Base-by-base conservation (phyloP, 768 basidiomycete species). In the Sarcomyxa edulis region DNA sequence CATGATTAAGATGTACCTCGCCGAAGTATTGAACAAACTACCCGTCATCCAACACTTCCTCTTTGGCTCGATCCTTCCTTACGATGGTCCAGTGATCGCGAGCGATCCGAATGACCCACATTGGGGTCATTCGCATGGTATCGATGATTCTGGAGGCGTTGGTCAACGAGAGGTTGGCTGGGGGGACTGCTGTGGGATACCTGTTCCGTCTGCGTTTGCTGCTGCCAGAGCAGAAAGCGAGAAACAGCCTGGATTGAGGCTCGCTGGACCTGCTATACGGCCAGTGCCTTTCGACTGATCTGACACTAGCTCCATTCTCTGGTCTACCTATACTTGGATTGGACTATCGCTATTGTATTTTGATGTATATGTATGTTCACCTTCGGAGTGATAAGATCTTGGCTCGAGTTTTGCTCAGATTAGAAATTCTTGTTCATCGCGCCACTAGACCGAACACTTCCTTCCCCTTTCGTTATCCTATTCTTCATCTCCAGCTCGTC, bases 1-100 rank as follows among this genome's bases (percentile, higher is more conserved):
- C 3, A 96, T 99, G 91, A 72, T 88, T 61, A 99, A 97, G 60
- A 98, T 99, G 95, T 98, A 94, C 65, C 71, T 72, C 30, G 94
- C 91, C 25, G 94, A 99, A 59, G 95, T 99, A 1, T 71, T 98
- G 8, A 86, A 84, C 42, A 97, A 97, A 53, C 80, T 98, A 2
- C 95, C 96, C 2, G 92, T 99, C 40, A 77, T 90, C 25, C 95
- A 98, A 60, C 96, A 99, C 61, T 94, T 97, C 59, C 69, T 94
- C 31, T 98, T 98, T 49, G 95, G 96, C 2, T 81, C 81, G 1
- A 66, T 96, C 48, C 74, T 85, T 2, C 56, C 69, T 0, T 89
- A 81, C 54, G 76, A 80, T 12, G 86, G 83, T 0, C 77, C 81
- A 5, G 54, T 66, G 1, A n/a, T n/a, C n/a, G n/a, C 52, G 11